Evolutionary conservation across 371 early-diverging fungal genomes (phyloP).

Genomic region (Mucor piriformis): DNA sequence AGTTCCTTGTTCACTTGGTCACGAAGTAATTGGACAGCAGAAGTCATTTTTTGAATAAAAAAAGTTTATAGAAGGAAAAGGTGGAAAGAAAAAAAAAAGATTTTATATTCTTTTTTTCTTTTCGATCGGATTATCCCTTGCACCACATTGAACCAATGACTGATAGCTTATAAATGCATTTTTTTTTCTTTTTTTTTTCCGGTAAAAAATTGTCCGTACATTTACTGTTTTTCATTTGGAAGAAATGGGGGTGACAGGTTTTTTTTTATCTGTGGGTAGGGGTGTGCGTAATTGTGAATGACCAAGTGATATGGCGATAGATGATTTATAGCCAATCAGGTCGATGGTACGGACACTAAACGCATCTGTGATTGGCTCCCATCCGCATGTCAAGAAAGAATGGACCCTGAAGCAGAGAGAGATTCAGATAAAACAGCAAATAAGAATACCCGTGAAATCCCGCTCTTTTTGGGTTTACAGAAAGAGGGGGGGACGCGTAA

Average conservation of each 20-base stretch:
- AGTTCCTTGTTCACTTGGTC: constrained; percentile 43
- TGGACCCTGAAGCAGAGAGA: neutral
- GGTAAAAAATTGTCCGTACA: neutral
- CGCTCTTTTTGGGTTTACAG: no score
- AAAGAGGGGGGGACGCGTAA: neutral
- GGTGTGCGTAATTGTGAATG: no score
- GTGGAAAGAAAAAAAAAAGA: constrained; percentile 4
- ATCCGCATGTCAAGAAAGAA: neutral
- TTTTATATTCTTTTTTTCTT: neutral
- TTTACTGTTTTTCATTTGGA: no score
- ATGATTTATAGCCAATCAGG: neutral
- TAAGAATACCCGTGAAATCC: neutral
- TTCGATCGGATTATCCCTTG: neutral
- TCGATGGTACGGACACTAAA: neutral
- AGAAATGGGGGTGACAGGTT: no score
- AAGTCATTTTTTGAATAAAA: constrained; percentile 27
- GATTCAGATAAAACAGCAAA: neutral
- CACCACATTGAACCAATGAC: constrained; percentile 3
- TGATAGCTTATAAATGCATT: neutral
- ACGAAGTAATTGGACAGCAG: constrained; percentile 40
- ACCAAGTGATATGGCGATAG: constrained; percentile 7
- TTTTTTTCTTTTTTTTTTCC: no score
- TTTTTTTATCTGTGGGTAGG: no score
- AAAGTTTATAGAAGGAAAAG: constrained; percentile 24
- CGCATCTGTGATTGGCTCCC: constrained; percentile 2